Percentiles rank a stretch among this genome's conserved stretches.
Evolutionary conservation across 768 basidiomycete species (phyloP).

Genomic region (Chiua virens): DNA sequence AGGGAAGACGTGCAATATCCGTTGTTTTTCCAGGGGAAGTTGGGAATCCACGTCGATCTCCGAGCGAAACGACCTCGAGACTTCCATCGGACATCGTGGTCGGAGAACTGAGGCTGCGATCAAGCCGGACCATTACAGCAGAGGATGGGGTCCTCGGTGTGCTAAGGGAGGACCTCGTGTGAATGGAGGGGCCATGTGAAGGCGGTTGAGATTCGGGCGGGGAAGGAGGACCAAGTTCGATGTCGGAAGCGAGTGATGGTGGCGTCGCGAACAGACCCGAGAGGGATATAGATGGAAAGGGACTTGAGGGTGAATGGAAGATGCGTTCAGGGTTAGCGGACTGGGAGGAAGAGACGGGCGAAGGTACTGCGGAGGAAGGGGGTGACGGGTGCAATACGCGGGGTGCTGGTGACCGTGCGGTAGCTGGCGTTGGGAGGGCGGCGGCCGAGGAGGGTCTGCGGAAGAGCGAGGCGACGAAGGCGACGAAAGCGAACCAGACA

Average conservation of each 20-base stretch:
- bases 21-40: constrained; percentile 4
- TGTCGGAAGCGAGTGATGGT: not conserved
- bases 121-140: constrained; percentile 15
- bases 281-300: constrained; percentile 20
- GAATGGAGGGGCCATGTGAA: too few species aligned
- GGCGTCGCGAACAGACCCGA: constrained; percentile 17
- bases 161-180: too few species aligned
- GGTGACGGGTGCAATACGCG: too few species aligned
- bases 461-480: constrained; percentile 14
- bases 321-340: not conserved
- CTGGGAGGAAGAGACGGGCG: not conserved
- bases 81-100: constrained; percentile 26
- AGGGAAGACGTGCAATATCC: constrained; percentile 19
- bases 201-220: too few species aligned
- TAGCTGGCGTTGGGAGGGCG: constrained; percentile 19
- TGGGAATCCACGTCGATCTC: constrained; percentile 8
- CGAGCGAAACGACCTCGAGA: constrained; percentile 23
- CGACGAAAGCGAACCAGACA: constrained; percentile 15
- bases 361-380: not conserved
- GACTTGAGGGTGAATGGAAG: constrained; percentile 15
- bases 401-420: not conserved
- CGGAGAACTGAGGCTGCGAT: constrained; percentile 21
- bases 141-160: constrained; percentile 4
- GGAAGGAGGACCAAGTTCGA: too few species aligned
- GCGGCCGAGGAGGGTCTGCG: constrained; percentile 5